phyloP scores from a whole-genome alignment of 768 basidiomycete species.

The Kwoniella sp. region DNA sequence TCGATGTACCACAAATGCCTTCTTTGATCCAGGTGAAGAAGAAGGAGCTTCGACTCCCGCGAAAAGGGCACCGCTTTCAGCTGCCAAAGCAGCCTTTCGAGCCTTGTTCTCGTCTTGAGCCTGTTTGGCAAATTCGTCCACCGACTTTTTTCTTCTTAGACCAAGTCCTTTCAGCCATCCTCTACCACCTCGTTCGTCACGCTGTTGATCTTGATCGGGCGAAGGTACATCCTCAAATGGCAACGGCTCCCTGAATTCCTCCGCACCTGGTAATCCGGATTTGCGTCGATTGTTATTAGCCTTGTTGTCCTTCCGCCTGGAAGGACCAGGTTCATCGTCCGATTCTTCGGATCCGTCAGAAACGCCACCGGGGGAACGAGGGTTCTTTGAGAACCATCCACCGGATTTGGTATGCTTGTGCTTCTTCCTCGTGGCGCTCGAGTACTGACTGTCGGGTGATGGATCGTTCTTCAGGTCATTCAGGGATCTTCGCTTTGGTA shows the following conservation, averaged over 20 bases:
- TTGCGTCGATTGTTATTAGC: conserved; percentile 1
- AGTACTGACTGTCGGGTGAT: conserved; percentile 33
- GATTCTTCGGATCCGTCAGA: conserved; percentile 29
- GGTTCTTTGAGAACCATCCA: conserved; percentile 10
- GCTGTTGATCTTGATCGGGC: background rate
- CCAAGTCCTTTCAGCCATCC: conserved; percentile 7
- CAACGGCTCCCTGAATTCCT: conserved; percentile 21
- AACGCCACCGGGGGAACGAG: background rate
- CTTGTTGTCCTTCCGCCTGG: conserved; percentile 19
- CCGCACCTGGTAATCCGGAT: conserved; percentile 9
- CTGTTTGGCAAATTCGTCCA: conserved; percentile 30
- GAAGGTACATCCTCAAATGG: conserved; percentile 31
- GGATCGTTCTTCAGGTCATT: conserved; percentile 41
- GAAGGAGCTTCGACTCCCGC: conserved; percentile 43
- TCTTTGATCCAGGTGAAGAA: conserved; percentile 11
- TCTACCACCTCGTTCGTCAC: no score
- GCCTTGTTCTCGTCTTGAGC: conserved; percentile 49
- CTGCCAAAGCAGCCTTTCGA: conserved; percentile 45
- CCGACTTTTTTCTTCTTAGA: conserved; percentile 10
- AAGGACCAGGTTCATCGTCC: conserved; percentile 48
- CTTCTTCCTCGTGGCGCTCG: conserved; percentile 17
- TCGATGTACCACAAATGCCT: conserved; percentile 31
- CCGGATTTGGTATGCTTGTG: conserved; percentile 23
- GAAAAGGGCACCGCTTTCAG: conserved; percentile 43
- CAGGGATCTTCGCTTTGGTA: conserved; percentile 40